These are phyloP conservation scores for Wickerhamomyces silvicola DNA, from an alignment of 805 yeast species.

Conservation along the genomic window DNA sequence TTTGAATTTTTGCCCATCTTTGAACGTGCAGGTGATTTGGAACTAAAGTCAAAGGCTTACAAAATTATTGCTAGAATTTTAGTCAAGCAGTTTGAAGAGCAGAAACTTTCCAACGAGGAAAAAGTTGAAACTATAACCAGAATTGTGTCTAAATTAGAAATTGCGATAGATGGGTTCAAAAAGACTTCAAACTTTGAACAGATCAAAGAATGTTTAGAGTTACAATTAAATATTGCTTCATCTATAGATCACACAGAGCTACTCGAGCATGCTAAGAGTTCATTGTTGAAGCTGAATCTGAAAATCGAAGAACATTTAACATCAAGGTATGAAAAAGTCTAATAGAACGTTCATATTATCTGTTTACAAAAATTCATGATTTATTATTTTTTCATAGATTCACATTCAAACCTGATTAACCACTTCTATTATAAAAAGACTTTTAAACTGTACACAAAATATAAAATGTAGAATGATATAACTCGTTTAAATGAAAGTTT, in stretches of 20 bases:
- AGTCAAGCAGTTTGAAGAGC: constrained; percentile 6
- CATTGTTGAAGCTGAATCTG: constrained; percentile 5
- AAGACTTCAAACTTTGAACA: constrained; percentile 30
- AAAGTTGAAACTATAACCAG: constrained; percentile 9
- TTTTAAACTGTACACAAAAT: constrained; percentile 19
- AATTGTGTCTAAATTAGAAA: constrained; percentile 33
- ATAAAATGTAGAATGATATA: constrained; percentile 14
- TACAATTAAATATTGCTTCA: constrained; percentile 33
- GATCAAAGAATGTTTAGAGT: constrained; percentile 33
- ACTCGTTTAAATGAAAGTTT: constrained; percentile 85
- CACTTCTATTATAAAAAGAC: constrained; percentile 3
- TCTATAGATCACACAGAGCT: constrained; percentile 26
- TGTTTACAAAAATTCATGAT: too few relatives aligned
- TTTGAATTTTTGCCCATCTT: constrained; percentile 38
- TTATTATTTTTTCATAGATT: too few relatives aligned
- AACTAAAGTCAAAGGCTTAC: constrained; percentile 33
- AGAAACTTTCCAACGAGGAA: not conserved
- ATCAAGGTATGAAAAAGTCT: too few relatives aligned
- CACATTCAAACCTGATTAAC: not conserved
- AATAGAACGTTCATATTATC: too few relatives aligned
- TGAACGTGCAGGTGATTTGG: constrained; percentile 33
- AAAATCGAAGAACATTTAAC: constrained; percentile 8
- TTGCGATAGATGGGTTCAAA: constrained; percentile 40
- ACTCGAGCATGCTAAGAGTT: constrained; percentile 16
- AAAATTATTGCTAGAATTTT: constrained; percentile 26